These are phyloP conservation scores for Fraxinus angustifolia DNA, from an alignment of 305 asterid species.

Conservation along the genomic window DNA sequence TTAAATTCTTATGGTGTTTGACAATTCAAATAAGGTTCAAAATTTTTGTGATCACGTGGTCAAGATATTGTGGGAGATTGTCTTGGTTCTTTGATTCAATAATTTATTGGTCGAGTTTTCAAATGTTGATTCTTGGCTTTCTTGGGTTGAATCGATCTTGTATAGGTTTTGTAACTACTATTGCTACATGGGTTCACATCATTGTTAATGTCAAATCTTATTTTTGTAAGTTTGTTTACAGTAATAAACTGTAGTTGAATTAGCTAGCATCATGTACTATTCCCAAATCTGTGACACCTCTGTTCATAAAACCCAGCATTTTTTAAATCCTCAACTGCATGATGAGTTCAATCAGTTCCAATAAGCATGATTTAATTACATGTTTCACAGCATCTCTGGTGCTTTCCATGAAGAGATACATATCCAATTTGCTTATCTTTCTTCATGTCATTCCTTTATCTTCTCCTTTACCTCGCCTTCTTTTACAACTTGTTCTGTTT, in stretches of 20 bases:
- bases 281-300: too few relatives aligned
- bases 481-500: not conserved
- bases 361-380: not conserved
- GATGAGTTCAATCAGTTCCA: not conserved
- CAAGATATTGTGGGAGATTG: too few relatives aligned
- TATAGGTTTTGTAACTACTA: too few relatives aligned
- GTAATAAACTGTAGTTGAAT: not conserved
- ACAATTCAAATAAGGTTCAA: too few relatives aligned
- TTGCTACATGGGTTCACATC: too few relatives aligned
- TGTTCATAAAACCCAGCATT: too few relatives aligned
- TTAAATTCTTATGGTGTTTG: too few relatives aligned
- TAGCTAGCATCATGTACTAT: not conserved
- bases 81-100: too few relatives aligned
- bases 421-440: not conserved
- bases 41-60: too few relatives aligned
- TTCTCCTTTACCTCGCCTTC: not conserved
- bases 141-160: too few relatives aligned
- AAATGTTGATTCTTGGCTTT: too few relatives aligned
- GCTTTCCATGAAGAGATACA: not conserved
- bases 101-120: too few relatives aligned
- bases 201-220: not conserved
- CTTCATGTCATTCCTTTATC: not conserved
- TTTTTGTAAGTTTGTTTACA: not conserved
- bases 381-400: not conserved
- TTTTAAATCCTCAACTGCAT: not conserved